Percentiles rank a stretch among this genome's conserved stretches.
phyloP scores from a whole-genome alignment of 257 asterid species.

The Nicotiana obtusifolia region DNA sequence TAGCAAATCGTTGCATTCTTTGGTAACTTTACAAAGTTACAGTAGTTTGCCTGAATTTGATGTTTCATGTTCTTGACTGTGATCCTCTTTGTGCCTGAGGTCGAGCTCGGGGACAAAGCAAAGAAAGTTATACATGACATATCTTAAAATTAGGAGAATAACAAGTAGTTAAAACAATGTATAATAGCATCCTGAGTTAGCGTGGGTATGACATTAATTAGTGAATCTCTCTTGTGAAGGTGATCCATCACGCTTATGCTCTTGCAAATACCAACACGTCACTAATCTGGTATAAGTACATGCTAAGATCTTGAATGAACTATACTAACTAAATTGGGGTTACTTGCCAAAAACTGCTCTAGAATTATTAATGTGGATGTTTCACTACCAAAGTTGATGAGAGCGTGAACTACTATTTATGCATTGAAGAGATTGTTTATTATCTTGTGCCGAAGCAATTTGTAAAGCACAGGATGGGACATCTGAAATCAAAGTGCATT shows the following conservation, averaged over 20 bases:
- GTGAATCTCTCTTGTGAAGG: neutral
- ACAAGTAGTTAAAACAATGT: neutral
- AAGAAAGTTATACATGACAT: neutral
- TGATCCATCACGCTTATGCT: neutral
- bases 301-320: neutral
- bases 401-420: neutral
- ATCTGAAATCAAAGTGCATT: neutral
- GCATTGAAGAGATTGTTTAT: neutral
- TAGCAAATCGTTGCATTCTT: neutral
- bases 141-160: neutral
- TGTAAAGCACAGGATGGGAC: neutral
- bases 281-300: neutral
- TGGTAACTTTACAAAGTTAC: slow-evolving; percentile 2
- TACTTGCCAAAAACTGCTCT: neutral
- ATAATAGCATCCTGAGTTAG: neutral
- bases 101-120: neutral
- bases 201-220: neutral
- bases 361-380: neutral
- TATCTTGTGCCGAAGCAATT: neutral
- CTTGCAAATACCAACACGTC: slow-evolving; percentile 2
- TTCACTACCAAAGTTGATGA: neutral
- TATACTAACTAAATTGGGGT: neutral
- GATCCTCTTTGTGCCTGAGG: slow-evolving; percentile 1
- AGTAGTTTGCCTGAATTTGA: neutral
- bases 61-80: neutral